Base-by-base conservation (phyloP, 2,329 filamentous ascomycete genomes). In the Amesomyces nigricolor region DNA sequence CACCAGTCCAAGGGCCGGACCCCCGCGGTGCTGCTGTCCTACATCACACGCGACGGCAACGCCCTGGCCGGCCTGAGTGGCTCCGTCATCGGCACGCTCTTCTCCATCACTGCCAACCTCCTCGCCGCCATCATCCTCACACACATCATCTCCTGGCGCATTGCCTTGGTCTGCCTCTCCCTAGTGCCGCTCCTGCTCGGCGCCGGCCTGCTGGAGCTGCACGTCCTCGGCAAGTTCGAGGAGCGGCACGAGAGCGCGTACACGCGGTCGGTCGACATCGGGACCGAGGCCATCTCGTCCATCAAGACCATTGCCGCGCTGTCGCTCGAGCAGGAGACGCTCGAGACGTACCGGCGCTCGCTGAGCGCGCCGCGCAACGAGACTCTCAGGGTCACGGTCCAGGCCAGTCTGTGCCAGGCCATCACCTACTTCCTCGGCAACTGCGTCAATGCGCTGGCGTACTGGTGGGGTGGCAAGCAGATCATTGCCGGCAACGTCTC, bases 401-500 rank as follows among this genome's bases (percentile, higher is more conserved):
- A 75, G 58, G 77, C 78, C 26, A 85, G 82, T 63, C 66, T 83
- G 9, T 84, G 79, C 74, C 75, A 85, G 16, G 80, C 83, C 3
- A 71, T 84, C 35, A 77, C 82, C 5, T 80, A 82, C 65, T 79
- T 78, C 61, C 72, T 79, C 7, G 80, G 83, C n/a, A 87, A 86
- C 64, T 76, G 88, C 53, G 81, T 89, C 19, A 88, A 91, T 64
- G 85, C 86, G 0, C 78, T 91, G 51, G 85, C 87, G 0, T 91
- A 90, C 69, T 91, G 87, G 86, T 91, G 87, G 86, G 87, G 87
- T 2, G 78, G 86, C 0, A 86, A 82, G 63, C 81, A 84, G 60
- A 88, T 91, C 56, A 78, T 84, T 44, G 76, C 78, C 35, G 86
- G 87, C 3, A 72, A 81, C 52, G 87, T 86, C 61, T 75, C 72